These are phyloP conservation scores for Mortierella sp. DNA, from an alignment of 371 early-diverging fungal genomes.

Conservation along the genomic window DNA sequence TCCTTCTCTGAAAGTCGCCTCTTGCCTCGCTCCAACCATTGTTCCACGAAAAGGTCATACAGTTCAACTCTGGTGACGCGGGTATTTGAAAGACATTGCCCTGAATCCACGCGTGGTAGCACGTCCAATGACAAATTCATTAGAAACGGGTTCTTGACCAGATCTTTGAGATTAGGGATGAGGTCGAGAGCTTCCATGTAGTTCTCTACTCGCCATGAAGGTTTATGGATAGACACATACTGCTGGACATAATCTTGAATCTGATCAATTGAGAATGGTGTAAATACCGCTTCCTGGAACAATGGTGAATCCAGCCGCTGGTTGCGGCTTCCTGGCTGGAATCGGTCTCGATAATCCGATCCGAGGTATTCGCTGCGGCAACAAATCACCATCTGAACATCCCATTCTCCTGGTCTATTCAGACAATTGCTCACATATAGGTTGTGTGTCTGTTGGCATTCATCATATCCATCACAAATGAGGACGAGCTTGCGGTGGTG, in stretches of 20 bases:
- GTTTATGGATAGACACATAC: neutral
- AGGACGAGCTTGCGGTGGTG: too few species aligned
- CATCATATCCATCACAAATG: too few species aligned
- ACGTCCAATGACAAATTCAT: neutral
- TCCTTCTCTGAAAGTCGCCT: neutral
- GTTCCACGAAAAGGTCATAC: conserved; percentile 7
- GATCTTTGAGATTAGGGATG: conserved; percentile 8
- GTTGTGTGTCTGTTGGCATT: too few species aligned
- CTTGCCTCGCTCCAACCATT: conserved; percentile 6
- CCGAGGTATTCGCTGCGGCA: neutral
- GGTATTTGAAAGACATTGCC: neutral
- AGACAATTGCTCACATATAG: neutral
- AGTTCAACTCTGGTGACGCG: neutral
- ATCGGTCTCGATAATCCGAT: neutral
- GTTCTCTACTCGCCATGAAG: neutral
- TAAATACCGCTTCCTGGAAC: neutral
- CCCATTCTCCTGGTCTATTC: neutral
- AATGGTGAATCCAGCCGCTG: neutral
- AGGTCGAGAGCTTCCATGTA: neutral
- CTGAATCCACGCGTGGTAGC: neutral
- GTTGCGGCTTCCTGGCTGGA: neutral
- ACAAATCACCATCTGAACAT: neutral
- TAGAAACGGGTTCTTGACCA: conserved; percentile 8
- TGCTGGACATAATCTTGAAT: too few species aligned
- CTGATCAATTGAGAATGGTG: neutral